Percentiles rank a stretch among this genome's conserved stretches.
Conservation (phyloP, 2,329 filamentous ascomycete species). For the Cadophora gregata region DNA sequence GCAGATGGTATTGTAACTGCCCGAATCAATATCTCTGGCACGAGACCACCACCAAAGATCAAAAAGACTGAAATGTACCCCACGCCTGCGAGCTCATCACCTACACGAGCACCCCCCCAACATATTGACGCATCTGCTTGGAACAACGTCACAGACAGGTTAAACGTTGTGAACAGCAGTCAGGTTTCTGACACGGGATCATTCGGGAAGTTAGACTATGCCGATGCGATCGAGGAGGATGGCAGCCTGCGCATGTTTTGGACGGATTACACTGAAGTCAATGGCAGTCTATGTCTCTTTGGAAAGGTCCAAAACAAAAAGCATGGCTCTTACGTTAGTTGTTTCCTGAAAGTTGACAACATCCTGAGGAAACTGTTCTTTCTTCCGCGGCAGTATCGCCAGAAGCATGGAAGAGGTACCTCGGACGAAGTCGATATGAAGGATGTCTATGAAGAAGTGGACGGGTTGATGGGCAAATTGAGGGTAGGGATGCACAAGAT, state of each 20-base stretch:
- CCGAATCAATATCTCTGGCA: constrained; percentile 85
- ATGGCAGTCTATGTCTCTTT: constrained; percentile 90
- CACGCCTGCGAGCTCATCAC: constrained; percentile 78
- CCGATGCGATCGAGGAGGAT: constrained; percentile 90
- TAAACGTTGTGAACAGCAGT: constrained; percentile 84
- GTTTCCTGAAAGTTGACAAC: constrained; percentile 95
- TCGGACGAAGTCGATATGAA: constrained; percentile 82
- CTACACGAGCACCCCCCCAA: constrained; percentile 63
- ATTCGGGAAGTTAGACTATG: constrained; percentile 81
- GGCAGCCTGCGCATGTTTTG: constrained; percentile 95
- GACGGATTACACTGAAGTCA: constrained; percentile 94
- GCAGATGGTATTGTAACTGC: constrained; percentile 69
- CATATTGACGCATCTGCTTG: constrained; percentile 81
- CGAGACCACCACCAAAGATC: constrained; percentile 76
- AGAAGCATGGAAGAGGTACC: constrained; percentile 69
- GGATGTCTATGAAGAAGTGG: constrained; percentile 90
- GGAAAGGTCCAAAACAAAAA: constrained; percentile 94
- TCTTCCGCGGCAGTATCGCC: constrained; percentile 75
- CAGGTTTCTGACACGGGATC: constrained; percentile 66
- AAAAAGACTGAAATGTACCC: constrained; percentile 71
- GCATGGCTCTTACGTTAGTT: constrained; percentile 80
- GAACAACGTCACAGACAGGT: constrained; percentile 83
- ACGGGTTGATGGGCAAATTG: constrained; percentile 84
- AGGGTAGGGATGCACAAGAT: constrained; percentile 91
- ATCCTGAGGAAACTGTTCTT: constrained; percentile 93